Base-by-base conservation (phyloP, 2,329 filamentous ascomycete genomes). In the Colletotrichum echinochloae region DNA sequence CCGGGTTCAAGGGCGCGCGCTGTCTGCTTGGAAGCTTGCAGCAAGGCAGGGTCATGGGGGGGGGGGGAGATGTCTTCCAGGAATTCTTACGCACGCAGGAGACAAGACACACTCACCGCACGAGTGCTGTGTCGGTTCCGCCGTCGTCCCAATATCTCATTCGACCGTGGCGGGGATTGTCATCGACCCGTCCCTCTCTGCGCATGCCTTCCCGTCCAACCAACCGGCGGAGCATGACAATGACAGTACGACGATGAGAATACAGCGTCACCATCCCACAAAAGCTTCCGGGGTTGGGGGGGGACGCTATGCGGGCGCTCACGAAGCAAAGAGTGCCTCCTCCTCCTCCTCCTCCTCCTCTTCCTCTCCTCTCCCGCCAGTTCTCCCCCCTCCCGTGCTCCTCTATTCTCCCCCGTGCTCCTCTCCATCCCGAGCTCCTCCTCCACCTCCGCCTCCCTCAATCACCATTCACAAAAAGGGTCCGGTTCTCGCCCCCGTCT, bases 401-500 rank as follows among this genome's bases (percentile, higher is more conserved):
- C 20, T 18, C 39, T 41, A 16, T 20, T 41, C 39, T 20, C 20
- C 18, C 5, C 39, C 20, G 20, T 46, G 20, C 20, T 23, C 41
- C 41, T 44, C 41, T 44, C n/a, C n/a, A n/a, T n/a, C n/a, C 30
- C 30, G 30, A 5, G 30, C 30, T 33, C 52, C 33, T 35, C 33
- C 46, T 8, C n/a, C 52, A 20, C 52, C 52, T 30, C 37, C 56
- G 39, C 56, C 55, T 49, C 33, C 39, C 39, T 46, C 30, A 49
- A 39, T 37, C 49, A 46, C 14, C 8, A 30, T 63, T 63, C 30
- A 46, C 9, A 46, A 8, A 8, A 46, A 9, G 48, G 54, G 37
- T 59, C 44, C 64, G 12, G 64, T 23, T 48, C 35, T 49, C 57
- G 37, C 57, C 64, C 11, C 62, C 48, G 37, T 52, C 20, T 16